Percentiles rank a stretch among this genome's conserved stretches.
Evolutionary conservation across 257 asterid genomes (phyloP).

Genomic region (Handroanthus guayacan): DNA sequence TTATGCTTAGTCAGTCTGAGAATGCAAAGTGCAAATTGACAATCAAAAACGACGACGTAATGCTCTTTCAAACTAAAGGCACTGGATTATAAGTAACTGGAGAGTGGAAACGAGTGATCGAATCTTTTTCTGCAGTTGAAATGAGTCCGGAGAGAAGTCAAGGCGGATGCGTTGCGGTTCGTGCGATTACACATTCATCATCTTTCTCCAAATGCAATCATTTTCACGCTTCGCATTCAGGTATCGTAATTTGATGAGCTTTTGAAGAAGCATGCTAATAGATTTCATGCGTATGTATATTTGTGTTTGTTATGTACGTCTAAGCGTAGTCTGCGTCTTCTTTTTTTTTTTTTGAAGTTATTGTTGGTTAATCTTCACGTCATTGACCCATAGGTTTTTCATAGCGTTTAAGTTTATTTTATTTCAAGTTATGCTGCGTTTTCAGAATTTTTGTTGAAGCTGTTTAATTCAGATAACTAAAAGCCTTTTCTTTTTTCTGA

Average conservation of each 20-base stretch:
- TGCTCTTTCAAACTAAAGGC: constrained; percentile 14
- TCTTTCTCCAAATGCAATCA: constrained; percentile 44
- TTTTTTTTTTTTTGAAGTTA: neutral
- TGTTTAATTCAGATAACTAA: neutral
- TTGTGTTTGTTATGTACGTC: neutral
- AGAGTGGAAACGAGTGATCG: neutral
- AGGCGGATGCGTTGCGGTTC: constrained; percentile 51
- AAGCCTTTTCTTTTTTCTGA: neutral
- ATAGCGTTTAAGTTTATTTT: neutral
- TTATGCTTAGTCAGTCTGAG: constrained; percentile 32
- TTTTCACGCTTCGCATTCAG: constrained; percentile 42
- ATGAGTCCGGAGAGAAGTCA: constrained; percentile 48
- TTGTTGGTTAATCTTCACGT: neutral
- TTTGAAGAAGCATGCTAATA: neutral
- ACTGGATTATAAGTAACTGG: constrained; percentile 26
- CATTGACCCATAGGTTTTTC: neutral
- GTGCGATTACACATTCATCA: constrained; percentile 40
- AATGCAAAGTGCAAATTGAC: constrained; percentile 31
- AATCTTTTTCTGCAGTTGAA: neutral
- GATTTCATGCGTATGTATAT: too few species aligned
- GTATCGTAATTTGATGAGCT: constrained; percentile 21
- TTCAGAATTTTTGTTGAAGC: neutral
- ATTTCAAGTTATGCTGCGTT: neutral
- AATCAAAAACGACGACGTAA: constrained; percentile 33
- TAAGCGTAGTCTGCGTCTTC: neutral